A percentile compares a stretch with the other conserved stretches of the same genome.
phyloP scores from a whole-genome alignment of 345 rosid genomes.

The Brassica carinata region DNA sequence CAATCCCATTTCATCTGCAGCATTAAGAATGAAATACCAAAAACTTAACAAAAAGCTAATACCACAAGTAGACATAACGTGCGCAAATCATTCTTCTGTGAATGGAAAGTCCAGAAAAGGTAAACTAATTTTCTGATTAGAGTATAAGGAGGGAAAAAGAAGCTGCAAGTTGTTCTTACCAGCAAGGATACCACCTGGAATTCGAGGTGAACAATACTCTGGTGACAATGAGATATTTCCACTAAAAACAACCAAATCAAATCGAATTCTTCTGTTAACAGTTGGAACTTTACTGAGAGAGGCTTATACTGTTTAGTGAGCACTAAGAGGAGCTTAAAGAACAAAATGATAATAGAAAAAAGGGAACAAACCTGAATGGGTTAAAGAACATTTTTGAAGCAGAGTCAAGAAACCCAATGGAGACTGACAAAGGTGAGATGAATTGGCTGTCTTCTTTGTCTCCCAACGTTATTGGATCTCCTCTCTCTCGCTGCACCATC shows the following conservation, averaged over 20 bases:
- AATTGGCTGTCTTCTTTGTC: constrained; percentile 47
- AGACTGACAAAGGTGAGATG: constrained; percentile 69
- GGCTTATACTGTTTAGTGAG: constrained; percentile 11
- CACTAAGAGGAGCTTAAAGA: not conserved
- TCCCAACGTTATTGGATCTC: constrained; percentile 46
- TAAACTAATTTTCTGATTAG: not conserved
- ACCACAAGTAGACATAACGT: not conserved
- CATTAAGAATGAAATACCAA: constrained; percentile 10
- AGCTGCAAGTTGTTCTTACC: constrained; percentile 52
- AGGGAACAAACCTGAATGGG: constrained; percentile 77
- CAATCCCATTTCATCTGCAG: constrained; percentile 97
- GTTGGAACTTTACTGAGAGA: constrained; percentile 13
- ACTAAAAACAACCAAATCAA: constrained; percentile 49
- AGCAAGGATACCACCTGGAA: constrained; percentile 95
- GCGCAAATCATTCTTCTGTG: not conserved
- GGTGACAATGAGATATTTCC: constrained; percentile 71
- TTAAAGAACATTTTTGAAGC: constrained; percentile 79
- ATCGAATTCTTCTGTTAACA: constrained; percentile 24
- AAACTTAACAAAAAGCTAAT: constrained; percentile 11
- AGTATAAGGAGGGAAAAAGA: constrained; percentile 18
- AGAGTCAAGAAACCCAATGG: constrained; percentile 67
- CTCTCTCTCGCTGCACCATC: constrained; percentile 92
- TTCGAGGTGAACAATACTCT: constrained; percentile 54
- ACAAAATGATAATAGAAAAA: not conserved
- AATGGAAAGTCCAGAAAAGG: not conserved